Evolutionary conservation across 2,329 filamentous ascomycete species (phyloP), one percentile per base, ranked within the genome.

Genomic region (Septoria petroselini): DNA sequence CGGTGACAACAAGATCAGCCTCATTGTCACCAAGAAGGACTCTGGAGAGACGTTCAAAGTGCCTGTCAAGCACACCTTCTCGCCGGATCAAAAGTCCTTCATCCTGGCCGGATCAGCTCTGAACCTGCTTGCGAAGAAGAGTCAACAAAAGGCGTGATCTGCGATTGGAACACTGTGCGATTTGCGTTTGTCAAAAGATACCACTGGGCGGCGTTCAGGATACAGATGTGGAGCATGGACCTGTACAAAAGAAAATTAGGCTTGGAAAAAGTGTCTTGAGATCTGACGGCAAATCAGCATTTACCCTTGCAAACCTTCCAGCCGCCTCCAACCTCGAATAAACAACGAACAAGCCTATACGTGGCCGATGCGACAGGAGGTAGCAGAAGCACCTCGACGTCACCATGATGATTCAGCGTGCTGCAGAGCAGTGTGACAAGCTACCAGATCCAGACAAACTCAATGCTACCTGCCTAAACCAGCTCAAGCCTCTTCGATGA

Each of bases 71-170:
- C 91, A 96, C 68, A 88, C 88, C 9, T 78, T 98, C 54, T 94
- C 83, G 66, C 80, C 85, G 73, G 93, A 96, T 68, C 93, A 98
- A 76, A 88, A 88, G 54, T 83, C 80, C 0, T 98, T 97, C 66
- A 88, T 98, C 58, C 76, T 98, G 42, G 93, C 93, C 0, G 93
- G 93, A 2, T 95, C 89, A 69, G 93, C 93, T 34, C 71, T 98
- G 72, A 98, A 98, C 71, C 67, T 97, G 69, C 72, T 98, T 62
- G 86, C 90, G 38, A 75, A 76, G 65, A 85, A 85, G 77, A 61
- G 61, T 18, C 52, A 52, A 45, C 33, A 49, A 37, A 51, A 58
- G 35, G 38, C 52, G 29, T 48, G 30, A 42, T 19, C 29, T 5
- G 7, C 3, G 5, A 9, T 19, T 27, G 15, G 6, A 9, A 9